Base-by-base conservation (phyloP, 169 alveolate species). In the Neospora caninum region DNA sequence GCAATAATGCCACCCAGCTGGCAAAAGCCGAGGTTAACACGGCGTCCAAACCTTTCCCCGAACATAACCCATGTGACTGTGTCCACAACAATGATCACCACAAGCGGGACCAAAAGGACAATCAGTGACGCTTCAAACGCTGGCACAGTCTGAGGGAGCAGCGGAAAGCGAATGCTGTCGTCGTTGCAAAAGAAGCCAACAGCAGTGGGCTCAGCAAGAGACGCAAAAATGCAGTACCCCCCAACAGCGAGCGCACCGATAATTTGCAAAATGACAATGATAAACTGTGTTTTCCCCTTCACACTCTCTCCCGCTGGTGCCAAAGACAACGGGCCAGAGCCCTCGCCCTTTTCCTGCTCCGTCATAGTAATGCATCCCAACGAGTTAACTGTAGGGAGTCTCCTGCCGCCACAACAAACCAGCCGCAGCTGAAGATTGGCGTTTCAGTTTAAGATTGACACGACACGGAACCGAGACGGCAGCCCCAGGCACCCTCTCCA, bases 151-250 rank as follows among this genome's bases (percentile, higher is more conserved):
- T 93, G 89, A 4, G 88, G 89, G 88, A 38, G 88, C 42, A 93
- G 83, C 34, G 95, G 95, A 49, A 67, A 93, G 16, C 95, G 95
- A 69, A 93, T 93, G 80, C 93, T 93, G 49, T 82, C 54, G 54
- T 93, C 95, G 39, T 49, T 93, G 93, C 95, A 93, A 58, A 84
- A 93, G 82, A 93, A 93, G 39, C 95, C 95, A 13, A 45, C 78
- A 0, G 53, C 42, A 4, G 80, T 78, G 53, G 95, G 95, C 42
- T 93, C 93, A 7, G 82, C 93, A 1, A 36, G 20, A 34, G 89
- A 36, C 10, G 92, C 95, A 69, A 80, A 93, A 4, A 86, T 1
- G 31, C 88, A 82, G 69, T 83, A 93, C 64, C 88, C 92, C 25
- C 91, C 95, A 42, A 93, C 42, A 6, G 42, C 80, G 10, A 58